Evolutionary conservation across 140 eudicot genomes (phyloP), one percentile per base, ranked within the genome.

Genomic region (Senecio squalidus): DNA sequence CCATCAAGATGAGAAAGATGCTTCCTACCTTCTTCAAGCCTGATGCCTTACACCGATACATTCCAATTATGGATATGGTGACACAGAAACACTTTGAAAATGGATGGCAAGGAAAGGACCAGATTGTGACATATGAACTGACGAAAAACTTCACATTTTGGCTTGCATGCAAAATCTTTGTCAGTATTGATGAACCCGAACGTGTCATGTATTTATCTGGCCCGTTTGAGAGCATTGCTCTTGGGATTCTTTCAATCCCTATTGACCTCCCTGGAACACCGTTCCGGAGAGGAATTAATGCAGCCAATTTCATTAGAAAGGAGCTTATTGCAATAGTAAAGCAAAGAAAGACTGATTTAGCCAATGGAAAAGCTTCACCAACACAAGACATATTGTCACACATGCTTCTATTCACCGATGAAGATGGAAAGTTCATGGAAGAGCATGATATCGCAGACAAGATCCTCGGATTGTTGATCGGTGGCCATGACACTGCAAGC

Each of bases 21-120:
- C 62, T 55, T 55, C 29, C 17, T 16, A 55, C 3, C 26, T 10
- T 55, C 45, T 33, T 55, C 6, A 30, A 16, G 62, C 62, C 62
- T 5, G 46, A 55, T 25, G 29, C 62, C 27, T 34, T 55, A 4
- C 62, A 33, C 4, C 43, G 23, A 20, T 55, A 55, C 10, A 45
- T 55, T 55, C 62, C 62, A 16, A 18, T 55, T 55, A 55, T 55
- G 62, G 62, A 55, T 22, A n/a, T 33, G 29, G 20, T 55, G 10
- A 55, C 62, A 9, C 62, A 34, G 4, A 55, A 33, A 31, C 62
- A 55, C 22, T 55, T 55, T 9, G 24, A 55, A 55, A 33, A 30
- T 1, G 46, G 45, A 11, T 55, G 62, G 62, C 28, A 33, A 18
- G 62, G 22, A 10, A 55, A 55, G 45, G 29, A 33, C 7, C 45